These are phyloP conservation scores for Amphichorda felina DNA, from an alignment of 2,329 filamentous ascomycete genomes.

Conservation along the genomic window DNA sequence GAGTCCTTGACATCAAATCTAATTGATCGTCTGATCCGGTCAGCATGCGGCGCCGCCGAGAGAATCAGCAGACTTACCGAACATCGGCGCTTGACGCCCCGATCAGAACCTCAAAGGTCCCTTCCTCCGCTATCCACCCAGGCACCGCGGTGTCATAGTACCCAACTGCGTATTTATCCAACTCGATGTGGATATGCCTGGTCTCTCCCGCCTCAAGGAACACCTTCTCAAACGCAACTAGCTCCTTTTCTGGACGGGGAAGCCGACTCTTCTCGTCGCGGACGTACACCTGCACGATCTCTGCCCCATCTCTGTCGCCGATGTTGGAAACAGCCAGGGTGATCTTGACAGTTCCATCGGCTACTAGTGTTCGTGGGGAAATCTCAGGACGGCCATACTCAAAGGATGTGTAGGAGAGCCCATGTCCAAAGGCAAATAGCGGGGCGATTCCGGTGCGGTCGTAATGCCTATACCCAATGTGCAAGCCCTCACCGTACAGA, in stretches of 20 bases:
- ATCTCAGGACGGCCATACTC: conserved; percentile 19
- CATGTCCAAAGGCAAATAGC: conserved; percentile 63
- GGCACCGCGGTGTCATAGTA: conserved; percentile 51
- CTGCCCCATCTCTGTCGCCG: conserved; percentile 32
- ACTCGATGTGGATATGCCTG: conserved; percentile 29
- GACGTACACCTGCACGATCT: conserved; percentile 42
- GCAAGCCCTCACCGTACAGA: conserved; percentile 61
- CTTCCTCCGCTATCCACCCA: conserved; percentile 56
- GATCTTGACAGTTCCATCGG: conserved; percentile 1
- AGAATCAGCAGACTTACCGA: conserved; percentile 6
- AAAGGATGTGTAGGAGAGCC: conserved; percentile 62
- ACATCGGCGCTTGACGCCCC: conserved; percentile 5
- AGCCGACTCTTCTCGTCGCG: conserved; percentile 39
- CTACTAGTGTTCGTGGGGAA: not conserved
- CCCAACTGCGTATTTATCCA: conserved; percentile 39
- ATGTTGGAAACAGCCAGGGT: conserved; percentile 39
- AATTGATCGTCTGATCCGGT: conserved; percentile 25
- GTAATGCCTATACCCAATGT: conserved; percentile 63
- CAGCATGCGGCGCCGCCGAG: conserved; percentile 3
- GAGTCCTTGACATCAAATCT: conserved; percentile 50
- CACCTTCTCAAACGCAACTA: conserved; percentile 58
- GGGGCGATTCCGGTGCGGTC: conserved; percentile 48
- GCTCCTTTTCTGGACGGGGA: conserved; percentile 57
- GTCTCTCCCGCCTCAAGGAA: conserved; percentile 44
- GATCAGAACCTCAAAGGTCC: conserved; percentile 46